Conservation (phyloP, 169 alveolate species). For the Plasmodium cynomolgi region DNA sequence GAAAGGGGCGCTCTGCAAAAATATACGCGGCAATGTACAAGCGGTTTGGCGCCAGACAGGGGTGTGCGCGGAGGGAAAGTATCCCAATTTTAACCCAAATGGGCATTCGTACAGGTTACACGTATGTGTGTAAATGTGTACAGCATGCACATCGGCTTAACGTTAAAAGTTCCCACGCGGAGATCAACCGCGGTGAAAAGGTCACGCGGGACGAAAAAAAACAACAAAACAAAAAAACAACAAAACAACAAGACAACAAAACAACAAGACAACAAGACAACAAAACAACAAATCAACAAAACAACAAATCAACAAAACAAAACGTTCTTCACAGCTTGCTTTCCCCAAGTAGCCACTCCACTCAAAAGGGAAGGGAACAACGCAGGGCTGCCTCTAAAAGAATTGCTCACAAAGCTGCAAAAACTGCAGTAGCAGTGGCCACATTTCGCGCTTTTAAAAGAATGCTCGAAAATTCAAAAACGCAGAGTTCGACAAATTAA, state of each 20-base stretch:
- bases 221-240: background rate
- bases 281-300: background rate
- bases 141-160: background rate
- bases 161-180: background rate
- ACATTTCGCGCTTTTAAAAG: background rate
- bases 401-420: constrained; percentile 1
- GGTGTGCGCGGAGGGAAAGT: background rate
- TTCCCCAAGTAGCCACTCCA: background rate
- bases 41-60: background rate
- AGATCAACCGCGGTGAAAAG: background rate
- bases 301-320: background rate
- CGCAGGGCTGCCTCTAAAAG: background rate
- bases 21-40: background rate
- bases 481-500: background rate
- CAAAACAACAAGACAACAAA: background rate
- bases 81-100: background rate
- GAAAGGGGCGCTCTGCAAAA: background rate
- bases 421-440: background rate
- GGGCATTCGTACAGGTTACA: background rate
- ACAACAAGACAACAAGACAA: background rate
- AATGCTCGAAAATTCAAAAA: background rate
- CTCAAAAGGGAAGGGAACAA: background rate
- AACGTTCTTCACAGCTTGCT: background rate
- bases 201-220: background rate
- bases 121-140: background rate